A percentile compares a stretch with the other conserved stretches of the same genome.
Evolutionary conservation across 192 early-diverging fungal species (phyloP).

Genomic region (Entomortierella lignicola): DNA sequence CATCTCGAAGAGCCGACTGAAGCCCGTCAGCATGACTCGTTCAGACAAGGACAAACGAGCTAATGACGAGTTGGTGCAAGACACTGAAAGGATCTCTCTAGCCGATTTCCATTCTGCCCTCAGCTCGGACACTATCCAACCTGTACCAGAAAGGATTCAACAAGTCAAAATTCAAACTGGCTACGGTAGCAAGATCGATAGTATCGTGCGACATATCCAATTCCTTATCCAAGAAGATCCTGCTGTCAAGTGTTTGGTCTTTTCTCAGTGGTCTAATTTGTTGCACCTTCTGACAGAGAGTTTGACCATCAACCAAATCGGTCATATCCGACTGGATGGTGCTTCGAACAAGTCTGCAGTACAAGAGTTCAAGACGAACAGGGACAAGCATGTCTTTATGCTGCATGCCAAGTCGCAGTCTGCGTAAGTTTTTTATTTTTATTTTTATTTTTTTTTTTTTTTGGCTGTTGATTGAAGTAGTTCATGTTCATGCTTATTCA

Average conservation of each 20-base stretch:
- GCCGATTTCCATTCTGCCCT: no score
- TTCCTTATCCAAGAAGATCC: slow-evolving; percentile 33
- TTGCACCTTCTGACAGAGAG: slow-evolving; percentile 39
- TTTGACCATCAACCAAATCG: slow-evolving; percentile 50
- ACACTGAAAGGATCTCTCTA: neutral
- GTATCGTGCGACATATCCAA: slow-evolving; percentile 55
- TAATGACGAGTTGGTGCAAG: neutral
- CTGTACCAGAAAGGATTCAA: slow-evolving; percentile 26
- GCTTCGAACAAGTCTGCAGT: slow-evolving; percentile 26
- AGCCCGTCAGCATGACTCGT: slow-evolving; percentile 10
- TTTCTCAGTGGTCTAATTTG: slow-evolving; percentile 58
- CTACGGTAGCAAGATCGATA: slow-evolving; percentile 56
- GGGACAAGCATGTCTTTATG: slow-evolving; percentile 48
- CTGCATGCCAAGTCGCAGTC: slow-evolving; percentile 56
- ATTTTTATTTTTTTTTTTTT: no score
- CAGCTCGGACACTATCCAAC: neutral
- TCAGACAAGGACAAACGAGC: neutral
- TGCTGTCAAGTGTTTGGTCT: slow-evolving; percentile 52
- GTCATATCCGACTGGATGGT: slow-evolving; percentile 43
- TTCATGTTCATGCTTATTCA: no score
- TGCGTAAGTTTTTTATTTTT: slow-evolving; percentile 36
- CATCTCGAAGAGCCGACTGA: slow-evolving; percentile 14
- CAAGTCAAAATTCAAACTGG: slow-evolving; percentile 17
- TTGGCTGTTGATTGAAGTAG: no score
- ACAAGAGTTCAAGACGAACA: slow-evolving; percentile 35